Conservation (phyloP, 257 asterid genomes). For the Gentiana dahurica region DNA sequence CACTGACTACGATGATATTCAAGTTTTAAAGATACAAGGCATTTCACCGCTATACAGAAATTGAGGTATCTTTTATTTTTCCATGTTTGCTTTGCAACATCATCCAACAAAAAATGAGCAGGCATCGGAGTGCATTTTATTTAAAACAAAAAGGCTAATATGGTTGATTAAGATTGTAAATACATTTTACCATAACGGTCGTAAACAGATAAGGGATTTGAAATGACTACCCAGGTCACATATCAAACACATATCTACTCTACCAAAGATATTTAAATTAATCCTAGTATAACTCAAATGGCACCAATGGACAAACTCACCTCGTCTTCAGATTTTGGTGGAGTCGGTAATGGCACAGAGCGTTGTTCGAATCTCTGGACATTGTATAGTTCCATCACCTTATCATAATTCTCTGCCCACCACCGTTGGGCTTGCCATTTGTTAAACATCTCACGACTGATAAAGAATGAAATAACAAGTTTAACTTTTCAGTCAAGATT, state of each 20-base stretch:
- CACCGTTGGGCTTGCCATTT: slow-evolving; percentile 90
- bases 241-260: neutral
- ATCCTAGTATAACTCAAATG: neutral
- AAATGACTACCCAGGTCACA: neutral
- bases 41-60: too few relatives aligned
- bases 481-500: too few relatives aligned
- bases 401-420: slow-evolving; percentile 91
- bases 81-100: too few relatives aligned
- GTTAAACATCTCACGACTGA: slow-evolving; percentile 84
- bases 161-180: too few relatives aligned
- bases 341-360: slow-evolving; percentile 52
- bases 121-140: too few relatives aligned
- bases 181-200: too few relatives aligned
- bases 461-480: neutral
- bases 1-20: neutral
- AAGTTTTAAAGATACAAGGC: neutral
- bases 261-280: neutral
- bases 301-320: slow-evolving; percentile 21
- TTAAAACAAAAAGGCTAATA: too few relatives aligned
- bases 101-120: too few relatives aligned
- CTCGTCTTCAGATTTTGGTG: slow-evolving; percentile 69
- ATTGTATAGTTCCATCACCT: slow-evolving; percentile 81
- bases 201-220: neutral
- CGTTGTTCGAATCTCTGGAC: slow-evolving; percentile 57
- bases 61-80: too few relatives aligned